Base-by-base conservation (phyloP, 1,139 yeast genomes). In the Geotrichum aggregatum region DNA sequence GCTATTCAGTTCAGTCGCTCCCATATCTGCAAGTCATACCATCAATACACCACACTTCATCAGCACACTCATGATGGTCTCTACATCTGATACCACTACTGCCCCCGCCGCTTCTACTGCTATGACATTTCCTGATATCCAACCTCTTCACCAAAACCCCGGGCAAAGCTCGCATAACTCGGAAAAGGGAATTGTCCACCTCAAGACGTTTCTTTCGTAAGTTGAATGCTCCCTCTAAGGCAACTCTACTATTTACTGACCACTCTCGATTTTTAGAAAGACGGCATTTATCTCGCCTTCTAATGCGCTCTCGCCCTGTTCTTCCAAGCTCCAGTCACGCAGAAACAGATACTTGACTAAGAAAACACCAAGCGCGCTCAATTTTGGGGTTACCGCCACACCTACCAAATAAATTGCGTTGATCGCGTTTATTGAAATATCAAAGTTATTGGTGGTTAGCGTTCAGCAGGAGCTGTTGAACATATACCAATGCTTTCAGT, bases 231-330 rank as follows among this genome's bases (percentile, higher is more conserved):
- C n/a, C n/a, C n/a, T n/a, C n/a, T n/a, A n/a, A n/a, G n/a, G n/a
- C n/a, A n/a, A n/a, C n/a, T n/a, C n/a, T n/a, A n/a, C n/a, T n/a
- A n/a, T n/a, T n/a, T n/a, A n/a, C n/a, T n/a, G n/a, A n/a, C n/a
- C n/a, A n/a, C n/a, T n/a, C n/a, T n/a, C n/a, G n/a, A 16, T 11
- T 11, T 30, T n/a, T 18, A 42, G 45, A 8, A 45, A 45, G 36
- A 45, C 40, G 24, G 22, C 49, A 2, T 45, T 45, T 22, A 45
- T 45, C 19, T 35, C 42, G 6, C 49, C 49, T 24, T 45, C 49
- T 14, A 45, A 45, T 36, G 49, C 19, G 8, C 21, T 45, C n/a
- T 45, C 49, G 11, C 49, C 49, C n/a, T 45, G 49, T 35, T 45
- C 49, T 10, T 35, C 40, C 19, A 45, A 45, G 34, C 43, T 45